A percentile compares a stretch with the other conserved stretches of the same genome.
These are phyloP conservation scores for Eucalyptus regnans DNA, from an alignment of 345 rosid genomes.

Conservation along the genomic window DNA sequence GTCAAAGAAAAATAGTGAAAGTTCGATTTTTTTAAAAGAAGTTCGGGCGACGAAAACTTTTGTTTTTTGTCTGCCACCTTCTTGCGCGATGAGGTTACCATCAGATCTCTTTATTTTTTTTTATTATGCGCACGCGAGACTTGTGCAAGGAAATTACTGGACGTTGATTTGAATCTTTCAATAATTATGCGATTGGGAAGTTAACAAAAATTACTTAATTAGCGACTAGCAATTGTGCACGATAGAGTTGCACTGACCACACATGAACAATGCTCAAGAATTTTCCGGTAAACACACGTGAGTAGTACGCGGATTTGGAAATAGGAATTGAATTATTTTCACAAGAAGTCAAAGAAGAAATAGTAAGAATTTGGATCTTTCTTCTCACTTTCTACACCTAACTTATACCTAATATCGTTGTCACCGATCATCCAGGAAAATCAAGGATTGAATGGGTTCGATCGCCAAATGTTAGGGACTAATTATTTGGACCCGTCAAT, in stretches of 20 bases:
- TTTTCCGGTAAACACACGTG: not conserved
- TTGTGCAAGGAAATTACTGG: not conserved
- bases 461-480: not conserved
- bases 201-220: not conserved
- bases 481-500: not conserved
- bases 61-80: not conserved
- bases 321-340: not conserved
- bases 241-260: not conserved
- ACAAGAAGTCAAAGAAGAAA: not conserved
- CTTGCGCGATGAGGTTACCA: not conserved
- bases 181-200: not conserved
- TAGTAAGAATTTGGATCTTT: not conserved
- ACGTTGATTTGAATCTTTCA: not conserved
- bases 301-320: not conserved
- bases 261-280: not conserved
- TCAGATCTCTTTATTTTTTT: not conserved
- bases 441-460: not conserved
- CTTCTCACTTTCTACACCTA: not conserved
- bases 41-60: not conserved
- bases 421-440: not conserved
- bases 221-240: not conserved
- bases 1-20: not conserved
- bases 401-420: not conserved
- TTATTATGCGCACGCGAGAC: not conserved
- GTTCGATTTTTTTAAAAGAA: not conserved